Evolutionary conservation across 179 eudicot species (phyloP).

Genomic region (Silene coronaria): DNA sequence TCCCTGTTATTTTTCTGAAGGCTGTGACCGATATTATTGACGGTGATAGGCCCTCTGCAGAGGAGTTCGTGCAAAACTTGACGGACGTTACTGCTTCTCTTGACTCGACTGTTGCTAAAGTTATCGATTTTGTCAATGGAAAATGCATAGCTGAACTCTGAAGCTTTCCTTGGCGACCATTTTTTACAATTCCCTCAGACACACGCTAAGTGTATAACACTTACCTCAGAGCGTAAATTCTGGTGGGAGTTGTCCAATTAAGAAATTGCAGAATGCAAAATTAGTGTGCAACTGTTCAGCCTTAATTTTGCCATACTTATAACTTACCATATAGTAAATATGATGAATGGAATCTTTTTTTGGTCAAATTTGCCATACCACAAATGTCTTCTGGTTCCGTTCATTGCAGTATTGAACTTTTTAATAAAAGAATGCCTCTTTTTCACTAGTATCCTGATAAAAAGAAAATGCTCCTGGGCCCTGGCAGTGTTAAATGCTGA

Average conservation of each 20-base stretch:
- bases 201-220: slow-evolving; percentile 4
- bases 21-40: slow-evolving; percentile 95
- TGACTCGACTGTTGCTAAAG: slow-evolving; percentile 49
- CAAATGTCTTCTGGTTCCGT: background rate
- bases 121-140: slow-evolving; percentile 63
- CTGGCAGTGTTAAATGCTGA: background rate
- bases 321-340: no score
- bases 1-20: slow-evolving; percentile 71
- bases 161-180: slow-evolving; percentile 21
- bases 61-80: slow-evolving; percentile 76
- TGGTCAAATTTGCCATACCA: background rate
- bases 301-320: no score
- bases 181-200: slow-evolving; percentile 22
- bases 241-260: slow-evolving; percentile 19
- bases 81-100: slow-evolving; percentile 67
- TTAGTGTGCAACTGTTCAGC: background rate
- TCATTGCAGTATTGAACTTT: background rate
- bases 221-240: slow-evolving; percentile 15
- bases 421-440: background rate
- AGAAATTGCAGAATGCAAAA: slow-evolving; percentile 7
- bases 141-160: slow-evolving; percentile 65
- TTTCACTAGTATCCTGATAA: background rate
- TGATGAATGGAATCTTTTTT: background rate
- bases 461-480: background rate
- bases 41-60: slow-evolving; percentile 80